Conservation (phyloP, 2,329 filamentous ascomycete species). For the Pseudogymnoascus sp. region DNA sequence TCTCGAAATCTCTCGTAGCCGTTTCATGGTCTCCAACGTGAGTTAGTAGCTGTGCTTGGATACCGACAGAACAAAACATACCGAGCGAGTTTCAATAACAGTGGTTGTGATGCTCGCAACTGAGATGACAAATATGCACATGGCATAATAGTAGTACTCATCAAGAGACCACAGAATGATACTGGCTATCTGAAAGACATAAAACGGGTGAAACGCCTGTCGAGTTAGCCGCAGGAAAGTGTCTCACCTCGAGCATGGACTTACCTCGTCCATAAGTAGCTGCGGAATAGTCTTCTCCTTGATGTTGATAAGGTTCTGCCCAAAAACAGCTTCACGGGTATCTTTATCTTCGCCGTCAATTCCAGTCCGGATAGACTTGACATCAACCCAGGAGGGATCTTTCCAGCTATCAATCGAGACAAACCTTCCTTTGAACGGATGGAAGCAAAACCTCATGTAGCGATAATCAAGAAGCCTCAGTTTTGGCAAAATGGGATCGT, state of each 20-base stretch:
- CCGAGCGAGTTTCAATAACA: constrained; percentile 78
- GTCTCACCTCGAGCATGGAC: background rate
- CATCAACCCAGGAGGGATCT: constrained; percentile 79
- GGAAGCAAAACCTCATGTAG: constrained; percentile 88
- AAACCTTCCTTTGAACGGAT: constrained; percentile 84
- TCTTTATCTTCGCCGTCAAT: constrained; percentile 85
- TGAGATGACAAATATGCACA: constrained; percentile 91
- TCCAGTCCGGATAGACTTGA: constrained; percentile 65
- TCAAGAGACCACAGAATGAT: constrained; percentile 91
- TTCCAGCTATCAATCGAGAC: constrained; percentile 85
- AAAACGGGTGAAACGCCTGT: constrained; percentile 90
- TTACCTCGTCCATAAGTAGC: constrained; percentile 79
- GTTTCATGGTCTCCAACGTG: constrained; percentile 64
- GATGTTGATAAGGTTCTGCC: constrained; percentile 84
- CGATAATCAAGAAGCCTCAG: constrained; percentile 82
- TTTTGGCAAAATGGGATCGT: constrained; percentile 68
- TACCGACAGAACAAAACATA: constrained; percentile 35
- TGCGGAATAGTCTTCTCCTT: constrained; percentile 78
- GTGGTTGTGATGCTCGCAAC: constrained; percentile 85
- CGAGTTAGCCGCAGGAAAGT: constrained; percentile 20
- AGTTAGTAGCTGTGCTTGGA: constrained; percentile 17
- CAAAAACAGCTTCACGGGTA: constrained; percentile 77
- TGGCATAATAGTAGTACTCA: constrained; percentile 95
- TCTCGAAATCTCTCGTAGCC: constrained; percentile 80
- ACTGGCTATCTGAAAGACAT: constrained; percentile 95